These are phyloP conservation scores for Parascedosporium putredinis DNA, from an alignment of 2,329 filamentous ascomycete genomes.

Conservation along the genomic window DNA sequence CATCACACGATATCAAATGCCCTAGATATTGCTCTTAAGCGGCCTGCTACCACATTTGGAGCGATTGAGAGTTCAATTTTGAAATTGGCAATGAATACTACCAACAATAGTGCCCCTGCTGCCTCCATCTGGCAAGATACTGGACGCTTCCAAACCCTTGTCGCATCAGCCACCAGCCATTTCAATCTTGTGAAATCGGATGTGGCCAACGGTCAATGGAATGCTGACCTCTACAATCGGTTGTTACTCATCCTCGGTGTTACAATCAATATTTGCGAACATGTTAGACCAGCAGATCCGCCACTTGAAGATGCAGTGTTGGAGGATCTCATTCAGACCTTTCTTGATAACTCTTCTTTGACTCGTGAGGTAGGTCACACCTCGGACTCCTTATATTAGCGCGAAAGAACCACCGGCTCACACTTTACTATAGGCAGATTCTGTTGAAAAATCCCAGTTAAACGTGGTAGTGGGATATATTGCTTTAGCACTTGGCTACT, in stretches of 20 bases:
- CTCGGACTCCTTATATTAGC: no score
- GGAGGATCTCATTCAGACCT: constrained; percentile 51
- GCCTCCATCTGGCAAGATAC: constrained; percentile 60
- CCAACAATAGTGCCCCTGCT: constrained; percentile 65
- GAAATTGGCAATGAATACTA: constrained; percentile 72
- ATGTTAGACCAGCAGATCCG: constrained; percentile 51
- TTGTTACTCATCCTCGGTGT: constrained; percentile 71
- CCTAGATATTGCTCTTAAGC: constrained; percentile 27
- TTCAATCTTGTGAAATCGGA: constrained; percentile 38
- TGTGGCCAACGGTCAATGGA: constrained; percentile 37
- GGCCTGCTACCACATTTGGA: constrained; percentile 25
- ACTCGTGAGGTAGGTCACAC: constrained; percentile 61
- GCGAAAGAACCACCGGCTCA: no score
- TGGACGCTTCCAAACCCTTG: constrained; percentile 38
- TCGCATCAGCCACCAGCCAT: constrained; percentile 37
- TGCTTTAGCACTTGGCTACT: constrained; percentile 70
- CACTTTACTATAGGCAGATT: constrained; percentile 48
- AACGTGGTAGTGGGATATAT: constrained; percentile 84
- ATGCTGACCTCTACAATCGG: constrained; percentile 49
- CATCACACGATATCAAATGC: constrained; percentile 41
- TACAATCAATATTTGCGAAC: constrained; percentile 80
- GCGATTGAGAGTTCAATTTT: constrained; percentile 40
- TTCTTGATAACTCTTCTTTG: constrained; percentile 55
- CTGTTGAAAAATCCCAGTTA: constrained; percentile 62
- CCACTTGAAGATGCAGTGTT: constrained; percentile 31